A percentile compares a stretch with the other conserved stretches of the same genome.
Evolutionary conservation across 805 yeast species (phyloP).

Genomic region (Komagataella pseudopastoris): DNA sequence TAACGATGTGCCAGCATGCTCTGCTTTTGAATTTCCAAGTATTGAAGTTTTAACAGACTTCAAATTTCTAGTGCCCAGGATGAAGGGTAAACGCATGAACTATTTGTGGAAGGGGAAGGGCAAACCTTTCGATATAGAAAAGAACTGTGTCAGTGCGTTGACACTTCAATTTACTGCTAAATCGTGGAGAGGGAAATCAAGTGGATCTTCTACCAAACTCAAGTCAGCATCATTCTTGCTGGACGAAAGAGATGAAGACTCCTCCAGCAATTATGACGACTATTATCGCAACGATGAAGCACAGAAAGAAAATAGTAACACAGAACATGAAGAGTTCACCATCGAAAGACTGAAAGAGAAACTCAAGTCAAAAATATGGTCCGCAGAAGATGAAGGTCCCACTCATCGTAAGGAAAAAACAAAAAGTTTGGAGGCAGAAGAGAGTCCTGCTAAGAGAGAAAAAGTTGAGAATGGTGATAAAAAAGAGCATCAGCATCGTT

Average conservation of each 20-base stretch:
- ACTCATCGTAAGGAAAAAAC: neutral
- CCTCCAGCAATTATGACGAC: neutral
- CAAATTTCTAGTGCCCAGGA: slow-evolving; percentile 11
- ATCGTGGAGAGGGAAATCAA: neutral
- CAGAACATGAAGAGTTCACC: neutral
- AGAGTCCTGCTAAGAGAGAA: neutral
- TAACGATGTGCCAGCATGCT: neutral
- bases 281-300: neutral
- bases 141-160: slow-evolving; percentile 6
- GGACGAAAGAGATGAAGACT: neutral
- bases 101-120: slow-evolving; percentile 42
- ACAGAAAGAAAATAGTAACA: neutral
- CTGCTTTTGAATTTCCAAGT: slow-evolving; percentile 1
- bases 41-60: slow-evolving; percentile 4
- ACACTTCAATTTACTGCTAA: neutral
- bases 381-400: neutral
- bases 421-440: neutral
- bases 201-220: neutral
- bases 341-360: neutral
- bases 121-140: slow-evolving; percentile 18
- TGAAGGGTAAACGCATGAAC: slow-evolving; percentile 18
- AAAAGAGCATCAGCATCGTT: neutral
- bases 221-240: neutral
- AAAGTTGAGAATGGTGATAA: neutral
- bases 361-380: neutral